A percentile compares a stretch with the other conserved stretches of the same genome.
Conservation (phyloP, 2,329 filamentous ascomycete species). For the Cladosporium sp. region DNA sequence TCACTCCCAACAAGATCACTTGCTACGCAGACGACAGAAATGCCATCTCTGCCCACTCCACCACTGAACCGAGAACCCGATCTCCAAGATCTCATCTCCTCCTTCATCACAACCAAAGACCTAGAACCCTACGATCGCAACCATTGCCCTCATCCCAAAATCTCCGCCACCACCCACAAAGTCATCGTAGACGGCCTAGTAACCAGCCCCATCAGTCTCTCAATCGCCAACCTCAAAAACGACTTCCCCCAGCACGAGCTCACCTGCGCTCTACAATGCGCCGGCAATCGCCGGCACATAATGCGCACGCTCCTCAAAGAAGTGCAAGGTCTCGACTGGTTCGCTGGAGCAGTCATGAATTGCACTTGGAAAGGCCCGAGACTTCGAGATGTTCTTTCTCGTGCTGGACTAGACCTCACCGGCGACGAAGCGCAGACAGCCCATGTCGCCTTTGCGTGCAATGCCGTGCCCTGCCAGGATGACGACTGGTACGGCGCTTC, state of each 20-base stretch:
- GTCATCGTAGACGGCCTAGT: slow-evolving; percentile 50
- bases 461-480: slow-evolving; percentile 49
- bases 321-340: slow-evolving; percentile 57
- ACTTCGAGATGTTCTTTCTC: slow-evolving; percentile 48
- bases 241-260: slow-evolving; percentile 51
- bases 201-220: slow-evolving; percentile 39
- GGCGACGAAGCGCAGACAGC: slow-evolving; percentile 27
- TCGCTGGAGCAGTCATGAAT: slow-evolving; percentile 57
- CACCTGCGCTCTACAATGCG: slow-evolving; percentile 55
- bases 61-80: slow-evolving; percentile 48
- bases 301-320: slow-evolving; percentile 58
- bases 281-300: slow-evolving; percentile 56
- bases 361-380: slow-evolving; percentile 53
- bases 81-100: slow-evolving; percentile 39
- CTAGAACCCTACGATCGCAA: slow-evolving; percentile 48
- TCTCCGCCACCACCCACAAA: slow-evolving; percentile 30
- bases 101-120: slow-evolving; percentile 45
- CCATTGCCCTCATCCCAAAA: slow-evolving; percentile 23
- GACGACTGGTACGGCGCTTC: slow-evolving; percentile 56
- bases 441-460: slow-evolving; percentile 55
- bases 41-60: not conserved
- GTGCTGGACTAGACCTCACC: slow-evolving; percentile 39
- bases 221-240: slow-evolving; percentile 42
- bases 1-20: too few relatives aligned
- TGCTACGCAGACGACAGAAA: not conserved